phyloP scores from a whole-genome alignment of 768 basidiomycete species.

The Tricholoma matsutake region DNA sequence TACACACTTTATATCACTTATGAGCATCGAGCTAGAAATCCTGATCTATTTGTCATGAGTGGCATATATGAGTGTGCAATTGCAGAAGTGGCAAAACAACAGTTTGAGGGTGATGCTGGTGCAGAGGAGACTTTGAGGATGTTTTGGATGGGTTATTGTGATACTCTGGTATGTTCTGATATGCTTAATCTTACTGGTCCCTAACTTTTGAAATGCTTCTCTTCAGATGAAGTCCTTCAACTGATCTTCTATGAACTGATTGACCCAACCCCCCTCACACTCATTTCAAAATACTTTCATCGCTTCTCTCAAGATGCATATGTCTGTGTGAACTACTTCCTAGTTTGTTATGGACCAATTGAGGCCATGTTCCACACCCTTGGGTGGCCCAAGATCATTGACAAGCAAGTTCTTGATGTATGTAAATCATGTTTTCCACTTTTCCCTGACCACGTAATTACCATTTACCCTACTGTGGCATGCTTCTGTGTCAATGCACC shows the following conservation, averaged over 20 bases:
- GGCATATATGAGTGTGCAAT: conserved; percentile 74
- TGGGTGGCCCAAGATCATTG: conserved; percentile 64
- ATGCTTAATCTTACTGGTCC: conserved; percentile 4
- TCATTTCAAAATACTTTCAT: conserved; percentile 55
- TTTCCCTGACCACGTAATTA: conserved; percentile 11
- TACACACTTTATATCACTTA: conserved; percentile 61
- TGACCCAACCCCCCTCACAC: conserved; percentile 59
- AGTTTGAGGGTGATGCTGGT: conserved; percentile 50
- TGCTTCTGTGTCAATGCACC: conserved; percentile 58
- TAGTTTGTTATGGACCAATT: conserved; percentile 64
- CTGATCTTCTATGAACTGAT: conserved; percentile 70
- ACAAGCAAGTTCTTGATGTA: conserved; percentile 67
- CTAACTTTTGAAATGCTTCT: conserved; percentile 11
- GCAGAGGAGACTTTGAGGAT: conserved; percentile 56
- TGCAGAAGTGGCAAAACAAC: conserved; percentile 60
- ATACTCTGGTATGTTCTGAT: conserved; percentile 54
- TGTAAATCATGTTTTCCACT: conserved; percentile 29
- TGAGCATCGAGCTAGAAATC: conserved; percentile 59
- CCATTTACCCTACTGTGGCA: conserved; percentile 3
- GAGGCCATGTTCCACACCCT: conserved; percentile 77
- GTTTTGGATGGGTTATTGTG: conserved; percentile 76
- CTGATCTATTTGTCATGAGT: conserved; percentile 53
- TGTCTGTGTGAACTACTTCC: conserved; percentile 75
- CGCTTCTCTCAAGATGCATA: conserved; percentile 70
- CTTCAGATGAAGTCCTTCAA: conserved; percentile 62